phyloP scores from a whole-genome alignment of 106 monocot genomes.

The Dendrobium nobile region DNA sequence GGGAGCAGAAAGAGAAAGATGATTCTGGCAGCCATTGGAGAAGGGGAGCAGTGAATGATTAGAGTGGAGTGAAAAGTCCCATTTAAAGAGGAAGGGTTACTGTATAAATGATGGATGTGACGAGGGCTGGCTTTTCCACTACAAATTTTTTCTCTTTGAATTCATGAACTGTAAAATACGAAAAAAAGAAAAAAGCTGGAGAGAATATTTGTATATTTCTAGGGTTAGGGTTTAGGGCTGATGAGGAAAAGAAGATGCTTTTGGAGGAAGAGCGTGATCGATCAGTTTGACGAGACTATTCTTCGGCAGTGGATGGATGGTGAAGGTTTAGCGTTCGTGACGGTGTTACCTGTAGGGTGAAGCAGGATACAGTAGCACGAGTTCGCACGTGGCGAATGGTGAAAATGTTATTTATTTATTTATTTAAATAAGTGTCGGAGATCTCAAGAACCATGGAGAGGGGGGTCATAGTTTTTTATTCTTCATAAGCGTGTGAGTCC shows the following conservation, averaged over 20 bases:
- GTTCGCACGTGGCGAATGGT: neutral
- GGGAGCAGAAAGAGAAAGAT: neutral
- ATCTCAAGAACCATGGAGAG: neutral
- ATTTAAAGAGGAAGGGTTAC: neutral
- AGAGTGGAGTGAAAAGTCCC: neutral
- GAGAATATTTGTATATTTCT: neutral
- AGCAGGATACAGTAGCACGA: neutral
- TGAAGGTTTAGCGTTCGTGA: neutral
- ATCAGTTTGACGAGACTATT: neutral
- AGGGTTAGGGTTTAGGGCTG: neutral
- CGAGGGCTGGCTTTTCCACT: neutral
- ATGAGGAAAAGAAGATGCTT: neutral
- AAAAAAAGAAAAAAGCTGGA: neutral
- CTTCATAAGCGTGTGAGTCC: neutral
- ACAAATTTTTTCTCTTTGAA: neutral
- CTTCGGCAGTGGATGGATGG: neutral
- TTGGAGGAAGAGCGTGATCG: neutral
- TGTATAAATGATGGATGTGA: neutral
- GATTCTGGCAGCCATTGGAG: neutral
- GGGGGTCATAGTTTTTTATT: neutral
- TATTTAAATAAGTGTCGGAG: neutral
- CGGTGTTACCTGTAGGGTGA: neutral
- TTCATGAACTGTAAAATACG: neutral
- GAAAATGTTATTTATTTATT: neutral
- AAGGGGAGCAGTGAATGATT: neutral